Conservation (phyloP, 805 yeast genomes). For the Lipomyces kockii region DNA sequence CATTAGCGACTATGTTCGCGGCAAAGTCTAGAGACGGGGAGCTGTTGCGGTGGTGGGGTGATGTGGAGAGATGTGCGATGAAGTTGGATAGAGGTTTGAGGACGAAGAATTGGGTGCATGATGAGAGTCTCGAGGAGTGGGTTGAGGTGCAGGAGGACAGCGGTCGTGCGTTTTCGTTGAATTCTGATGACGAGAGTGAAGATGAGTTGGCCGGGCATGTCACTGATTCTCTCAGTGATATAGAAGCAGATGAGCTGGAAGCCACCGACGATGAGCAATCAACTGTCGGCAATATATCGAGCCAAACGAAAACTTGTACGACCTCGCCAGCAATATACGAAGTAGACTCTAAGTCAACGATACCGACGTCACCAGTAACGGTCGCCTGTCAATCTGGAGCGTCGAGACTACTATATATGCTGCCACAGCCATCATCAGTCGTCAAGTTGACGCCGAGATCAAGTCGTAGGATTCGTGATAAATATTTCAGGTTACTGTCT, state of each 20-base stretch:
- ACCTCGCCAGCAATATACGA: background rate
- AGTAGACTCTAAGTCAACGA: background rate
- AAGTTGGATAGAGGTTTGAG: slow-evolving; percentile 11
- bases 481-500: slow-evolving; percentile 24
- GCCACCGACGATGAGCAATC: slow-evolving; percentile 7
- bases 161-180: background rate
- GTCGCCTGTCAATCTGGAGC: background rate
- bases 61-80: slow-evolving; percentile 21
- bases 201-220: background rate
- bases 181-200: background rate
- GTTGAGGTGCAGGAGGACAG: slow-evolving; percentile 13
- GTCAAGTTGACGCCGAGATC: slow-evolving; percentile 25
- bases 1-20: slow-evolving; percentile 9
- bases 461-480: slow-evolving; percentile 8
- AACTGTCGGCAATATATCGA: background rate
- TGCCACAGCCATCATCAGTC: slow-evolving; percentile 21
- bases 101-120: slow-evolving; percentile 25
- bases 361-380: background rate
- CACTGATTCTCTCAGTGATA: background rate
- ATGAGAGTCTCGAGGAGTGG: slow-evolving; percentile 31
- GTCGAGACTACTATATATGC: background rate
- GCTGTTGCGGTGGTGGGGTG: slow-evolving; percentile 15
- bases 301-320: background rate
- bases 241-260: background rate
- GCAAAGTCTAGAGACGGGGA: background rate